phyloP scores from a whole-genome alignment of 1,139 yeast species.

The Pichia norvegensis region DNA sequence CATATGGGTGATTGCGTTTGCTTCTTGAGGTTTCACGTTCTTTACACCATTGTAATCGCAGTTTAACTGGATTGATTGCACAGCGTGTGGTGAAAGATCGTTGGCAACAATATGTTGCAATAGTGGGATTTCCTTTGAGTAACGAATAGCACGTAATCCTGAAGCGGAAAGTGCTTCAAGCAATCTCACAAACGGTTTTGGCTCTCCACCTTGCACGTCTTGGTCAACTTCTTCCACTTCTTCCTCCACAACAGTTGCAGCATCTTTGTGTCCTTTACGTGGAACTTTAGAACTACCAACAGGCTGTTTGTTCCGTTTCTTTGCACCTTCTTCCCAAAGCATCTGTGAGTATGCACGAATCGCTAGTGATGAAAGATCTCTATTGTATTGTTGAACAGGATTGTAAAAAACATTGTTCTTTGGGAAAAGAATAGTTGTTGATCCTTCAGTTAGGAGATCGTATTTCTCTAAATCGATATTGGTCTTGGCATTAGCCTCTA shows the following conservation, averaged over 20 bases:
- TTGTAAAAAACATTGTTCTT: constrained; percentile 84
- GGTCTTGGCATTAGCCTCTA: not conserved
- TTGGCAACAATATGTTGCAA: constrained; percentile 74
- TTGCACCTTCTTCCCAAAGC: constrained; percentile 33
- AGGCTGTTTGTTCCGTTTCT: constrained; percentile 25
- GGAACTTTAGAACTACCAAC: constrained; percentile 16
- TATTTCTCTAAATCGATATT: constrained; percentile 13
- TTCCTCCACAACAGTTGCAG: constrained; percentile 18
- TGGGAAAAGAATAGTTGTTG: constrained; percentile 72
- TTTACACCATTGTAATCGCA: constrained; percentile 56
- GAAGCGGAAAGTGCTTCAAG: constrained; percentile 92
- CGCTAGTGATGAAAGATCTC: constrained; percentile 81
- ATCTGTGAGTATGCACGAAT: constrained; percentile 79
- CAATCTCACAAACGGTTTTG: constrained; percentile 39
- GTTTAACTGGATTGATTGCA: constrained; percentile 67
- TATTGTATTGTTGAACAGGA: constrained; percentile 91
- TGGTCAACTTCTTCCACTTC: constrained; percentile 9
- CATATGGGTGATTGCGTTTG: constrained; percentile 87
- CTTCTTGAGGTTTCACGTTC: constrained; percentile 58
- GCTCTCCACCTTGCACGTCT: constrained; percentile 12
- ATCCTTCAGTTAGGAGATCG: constrained; percentile 49
- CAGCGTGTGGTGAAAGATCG: constrained; percentile 82
- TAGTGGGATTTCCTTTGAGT: constrained; percentile 80
- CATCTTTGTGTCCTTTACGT: constrained; percentile 19
- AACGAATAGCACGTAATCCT: constrained; percentile 87